Evolutionary conservation across 2,329 filamentous ascomycete genomes (phyloP).

Genomic region (Colletotrichum australisinense): DNA sequence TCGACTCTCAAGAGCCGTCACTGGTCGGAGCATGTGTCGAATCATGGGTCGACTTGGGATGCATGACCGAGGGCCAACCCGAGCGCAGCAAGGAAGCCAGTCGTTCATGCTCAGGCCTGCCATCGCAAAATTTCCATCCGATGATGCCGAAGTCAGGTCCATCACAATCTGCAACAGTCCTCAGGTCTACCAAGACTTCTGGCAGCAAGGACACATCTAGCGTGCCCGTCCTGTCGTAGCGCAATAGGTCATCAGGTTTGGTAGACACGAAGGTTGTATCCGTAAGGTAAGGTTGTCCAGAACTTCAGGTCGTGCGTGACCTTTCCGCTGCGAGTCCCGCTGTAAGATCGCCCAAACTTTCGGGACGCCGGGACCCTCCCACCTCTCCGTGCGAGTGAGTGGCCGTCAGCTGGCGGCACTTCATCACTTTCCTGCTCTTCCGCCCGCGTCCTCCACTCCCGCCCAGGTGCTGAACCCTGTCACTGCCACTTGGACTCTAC

Average conservation of each 20-base stretch:
- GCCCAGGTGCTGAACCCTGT: constrained; percentile 12
- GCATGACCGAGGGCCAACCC: neutral
- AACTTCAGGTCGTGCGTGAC: neutral
- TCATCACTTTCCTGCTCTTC: neutral
- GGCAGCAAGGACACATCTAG: constrained; percentile 4
- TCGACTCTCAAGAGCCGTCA: neutral
- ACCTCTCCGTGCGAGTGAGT: constrained; percentile 13
- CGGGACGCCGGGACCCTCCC: constrained; percentile 27
- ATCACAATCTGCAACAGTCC: constrained; percentile 15
- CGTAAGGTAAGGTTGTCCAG: neutral
- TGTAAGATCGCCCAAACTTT: constrained; percentile 19
- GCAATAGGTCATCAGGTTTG: neutral
- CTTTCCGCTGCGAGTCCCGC: constrained; percentile 5
- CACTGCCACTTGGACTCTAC: neutral
- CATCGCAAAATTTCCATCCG: constrained; percentile 35
- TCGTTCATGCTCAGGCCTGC: constrained; percentile 1
- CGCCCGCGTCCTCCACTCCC: neutral
- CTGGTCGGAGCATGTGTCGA: neutral
- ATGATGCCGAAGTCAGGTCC: constrained; percentile 23
- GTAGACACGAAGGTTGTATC: neutral
- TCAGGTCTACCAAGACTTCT: neutral
- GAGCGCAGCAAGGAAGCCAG: neutral
- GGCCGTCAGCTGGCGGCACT: neutral
- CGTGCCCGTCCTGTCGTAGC: constrained; percentile 18
- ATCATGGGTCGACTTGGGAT: neutral